Evolutionary conservation across 495 filamentous ascomycete genomes (phyloP), one percentile per base, ranked within the genome.

Genomic region (Neurospora sp.): DNA sequence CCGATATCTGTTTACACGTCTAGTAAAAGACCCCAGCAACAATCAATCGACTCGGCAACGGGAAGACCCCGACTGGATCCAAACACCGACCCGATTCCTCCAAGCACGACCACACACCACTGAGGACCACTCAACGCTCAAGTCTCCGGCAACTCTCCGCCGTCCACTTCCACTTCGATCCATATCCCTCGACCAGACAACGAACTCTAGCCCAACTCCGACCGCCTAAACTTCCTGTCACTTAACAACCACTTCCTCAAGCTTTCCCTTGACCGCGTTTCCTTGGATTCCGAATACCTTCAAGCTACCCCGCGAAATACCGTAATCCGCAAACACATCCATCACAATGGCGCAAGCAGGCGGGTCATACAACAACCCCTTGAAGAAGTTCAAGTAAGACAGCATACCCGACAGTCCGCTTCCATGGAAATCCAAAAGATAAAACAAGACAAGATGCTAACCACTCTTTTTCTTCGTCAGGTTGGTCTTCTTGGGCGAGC

Each of bases 361-460:
- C 78, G 92, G 93, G 85, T 92, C 93, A 74, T 99, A 99, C 86
- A 97, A 94, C 83, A 99, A 99, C 88, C 96, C 96, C 72, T 83
- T 99, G 85, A 99, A 99, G 92, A 99, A 99, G 81, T 99, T 97
- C 90, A 99, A 99, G 94, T 98, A 85, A 75, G 37, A 65, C 53
- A 65, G 27, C 14, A 65, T 65, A 65, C 8, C 70, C 20, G 68
- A 39, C 41, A n/a, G 22, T 37, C 3, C 10, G 47, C 47, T 59
- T 59, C 47, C 47, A 59, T 59, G 20, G 12, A 61, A 16, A 61
- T 16, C n/a, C 8, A 22, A 53, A 53, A 47, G 20, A 53, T 1
- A 14, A 53, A 12, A 53, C 45, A 59, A 35, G 27, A 18, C 59
- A 37, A 39, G 38, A 35, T 70, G 71, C 74, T 78, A 69, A 81